phyloP scores from a whole-genome alignment of 768 basidiomycete species.

The Dictyophora rubrovolvata region DNA sequence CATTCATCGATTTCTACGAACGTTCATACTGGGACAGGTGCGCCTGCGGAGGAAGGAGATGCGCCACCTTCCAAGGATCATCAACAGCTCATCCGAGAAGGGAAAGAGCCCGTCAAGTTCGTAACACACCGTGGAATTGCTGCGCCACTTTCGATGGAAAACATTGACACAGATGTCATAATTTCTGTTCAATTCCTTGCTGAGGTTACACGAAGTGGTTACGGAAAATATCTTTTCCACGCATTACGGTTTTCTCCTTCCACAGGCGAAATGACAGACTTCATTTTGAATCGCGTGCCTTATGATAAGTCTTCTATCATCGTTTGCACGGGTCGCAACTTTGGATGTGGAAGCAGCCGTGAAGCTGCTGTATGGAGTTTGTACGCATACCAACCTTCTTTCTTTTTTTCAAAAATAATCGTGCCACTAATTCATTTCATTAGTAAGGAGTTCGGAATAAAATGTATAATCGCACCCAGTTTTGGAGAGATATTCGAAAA shows the following conservation, averaged over 20 bases:
- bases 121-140: conserved; percentile 61
- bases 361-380: conserved; percentile 86
- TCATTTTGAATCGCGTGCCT: conserved; percentile 71
- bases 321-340: conserved; percentile 78
- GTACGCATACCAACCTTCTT: conserved; percentile 31
- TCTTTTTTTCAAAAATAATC: conserved; percentile 2
- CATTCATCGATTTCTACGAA: background rate
- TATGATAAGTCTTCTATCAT: conserved; percentile 69
- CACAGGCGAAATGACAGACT: conserved; percentile 73
- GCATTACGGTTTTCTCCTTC: conserved; percentile 68
- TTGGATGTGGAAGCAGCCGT: conserved; percentile 83
- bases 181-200: conserved; percentile 91
- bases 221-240: conserved; percentile 74
- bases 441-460: conserved; percentile 83
- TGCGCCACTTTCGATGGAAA: conserved; percentile 71
- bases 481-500: conserved; percentile 86
- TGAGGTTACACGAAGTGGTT: conserved; percentile 80
- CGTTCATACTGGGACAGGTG: background rate
- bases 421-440: background rate
- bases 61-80: conserved; percentile 10
- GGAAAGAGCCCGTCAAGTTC: conserved; percentile 49
- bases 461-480: conserved; percentile 76
- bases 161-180: conserved; percentile 89
- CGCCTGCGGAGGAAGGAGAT: background rate
- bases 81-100: conserved; percentile 30